Base-by-base conservation (phyloP, 352 stramenopile species). In the Nothophytophthora sp. region DNA sequence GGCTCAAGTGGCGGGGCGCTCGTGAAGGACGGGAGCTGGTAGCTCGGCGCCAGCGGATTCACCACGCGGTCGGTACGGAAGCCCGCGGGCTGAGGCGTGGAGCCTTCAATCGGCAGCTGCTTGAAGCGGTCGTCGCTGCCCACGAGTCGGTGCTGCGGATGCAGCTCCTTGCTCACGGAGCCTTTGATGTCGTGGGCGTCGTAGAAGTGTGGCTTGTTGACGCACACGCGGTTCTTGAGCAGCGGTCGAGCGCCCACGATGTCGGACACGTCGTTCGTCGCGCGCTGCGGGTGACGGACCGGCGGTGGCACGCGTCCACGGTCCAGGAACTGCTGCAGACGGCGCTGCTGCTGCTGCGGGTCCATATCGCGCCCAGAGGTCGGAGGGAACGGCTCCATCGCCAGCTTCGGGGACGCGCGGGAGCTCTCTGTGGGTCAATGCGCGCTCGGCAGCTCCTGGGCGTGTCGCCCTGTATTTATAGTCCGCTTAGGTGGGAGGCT, bases 121-220 rank as follows among this genome's bases (percentile, higher is more conserved):
- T 76, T 77, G 62, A 85, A 90, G 33, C 67, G 75, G n/a, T 79
- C 70, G 34, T 88, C 73, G 23, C 60, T 60, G 16, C 79, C 67
- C n/a, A 73, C 58, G 23, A 62, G 65, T 23, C 79, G 64, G 20
- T 67, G 60, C 24, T 60, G 71, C 18, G 75, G 77, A 24, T 91
- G 81, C 33, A 91, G 59, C 46, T 84, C 64, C 50, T 81, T 72
- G 43, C 77, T 91, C 9, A 47, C 49, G 15, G 75, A 87, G 8
- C 77, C 76, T n/a, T 60, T 48, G 51, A 91, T 84, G 37, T 88
- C 76, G 11, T 76, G 52, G 13, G 73, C 51, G 18, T 84, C 74
- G 61, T 87, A 70, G 59, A 81, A 86, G 40, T 89, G 77, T 11
- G 67, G 73, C 33, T 88, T 90, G 62, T 90, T 71, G 7, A 75